A percentile compares a stretch with the other conserved stretches of the same genome.
These are phyloP conservation scores for Solanum habrochaites DNA, from an alignment of 257 asterid genomes.

Conservation along the genomic window DNA sequence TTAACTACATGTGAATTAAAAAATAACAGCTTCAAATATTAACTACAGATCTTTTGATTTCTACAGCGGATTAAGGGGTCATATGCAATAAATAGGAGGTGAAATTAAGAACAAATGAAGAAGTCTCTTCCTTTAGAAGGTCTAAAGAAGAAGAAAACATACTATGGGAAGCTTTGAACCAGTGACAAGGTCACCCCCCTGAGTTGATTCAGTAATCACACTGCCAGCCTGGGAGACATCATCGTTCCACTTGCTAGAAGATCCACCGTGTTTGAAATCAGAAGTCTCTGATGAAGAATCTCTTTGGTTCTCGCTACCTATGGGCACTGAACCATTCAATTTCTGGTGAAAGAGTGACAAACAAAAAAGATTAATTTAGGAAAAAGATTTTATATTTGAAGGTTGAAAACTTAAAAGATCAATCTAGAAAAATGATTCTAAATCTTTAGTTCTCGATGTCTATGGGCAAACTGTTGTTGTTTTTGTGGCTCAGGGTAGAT, in stretches of 20 bases:
- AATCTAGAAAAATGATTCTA: neutral
- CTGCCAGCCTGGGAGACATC: slow-evolving; percentile 77
- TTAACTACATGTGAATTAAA: neutral
- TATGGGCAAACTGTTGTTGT: neutral
- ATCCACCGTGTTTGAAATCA: slow-evolving; percentile 39
- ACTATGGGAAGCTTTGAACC: slow-evolving; percentile 68
- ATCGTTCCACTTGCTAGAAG: slow-evolving; percentile 79
- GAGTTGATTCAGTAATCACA: slow-evolving; percentile 67
- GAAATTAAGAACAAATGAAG: neutral
- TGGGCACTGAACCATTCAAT: slow-evolving; percentile 51
- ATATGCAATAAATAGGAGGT: neutral
- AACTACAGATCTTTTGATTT: neutral
- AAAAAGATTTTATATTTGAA: neutral
- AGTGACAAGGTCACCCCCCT: slow-evolving; percentile 65
- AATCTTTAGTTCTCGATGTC: neutral
- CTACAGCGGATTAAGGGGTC: neutral
- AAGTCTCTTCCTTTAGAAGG: neutral
- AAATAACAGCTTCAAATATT: neutral
- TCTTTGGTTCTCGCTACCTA: slow-evolving; percentile 39
- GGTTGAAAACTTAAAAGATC: neutral
- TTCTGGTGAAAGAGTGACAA: slow-evolving; percentile 44
- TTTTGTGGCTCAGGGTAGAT: neutral
- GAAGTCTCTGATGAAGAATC: slow-evolving; percentile 39
- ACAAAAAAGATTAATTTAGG: slow-evolving; percentile 5
- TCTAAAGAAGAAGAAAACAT: slow-evolving; percentile 19